Evolutionary conservation across 1,139 yeast genomes (phyloP).

Genomic region (Suhomyces bribrorum): DNA sequence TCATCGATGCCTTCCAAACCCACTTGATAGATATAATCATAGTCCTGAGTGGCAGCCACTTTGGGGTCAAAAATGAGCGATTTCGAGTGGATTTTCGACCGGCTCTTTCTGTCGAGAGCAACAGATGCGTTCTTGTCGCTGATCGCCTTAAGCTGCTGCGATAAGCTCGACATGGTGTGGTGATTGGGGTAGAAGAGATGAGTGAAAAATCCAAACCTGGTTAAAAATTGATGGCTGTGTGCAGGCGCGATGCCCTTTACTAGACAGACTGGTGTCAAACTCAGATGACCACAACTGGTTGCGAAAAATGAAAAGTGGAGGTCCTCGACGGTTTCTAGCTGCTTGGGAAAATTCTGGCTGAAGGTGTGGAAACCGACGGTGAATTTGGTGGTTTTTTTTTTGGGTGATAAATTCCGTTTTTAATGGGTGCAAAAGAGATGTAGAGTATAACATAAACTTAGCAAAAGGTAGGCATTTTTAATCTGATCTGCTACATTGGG

Average conservation of each 20-base stretch:
- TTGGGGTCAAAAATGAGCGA: constrained; percentile 86
- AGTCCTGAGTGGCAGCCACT: constrained; percentile 91
- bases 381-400: too few species aligned
- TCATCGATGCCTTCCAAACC: constrained; percentile 79
- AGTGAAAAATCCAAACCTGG: constrained; percentile 12
- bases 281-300: background rate
- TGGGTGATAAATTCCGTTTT: too few species aligned
- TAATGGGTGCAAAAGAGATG: too few species aligned
- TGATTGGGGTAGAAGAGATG: constrained; percentile 3
- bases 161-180: constrained; percentile 55
- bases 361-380: too few species aligned
- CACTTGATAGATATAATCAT: constrained; percentile 71
- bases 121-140: constrained; percentile 67
- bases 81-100: constrained; percentile 84
- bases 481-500: too few species aligned
- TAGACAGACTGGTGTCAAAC: background rate
- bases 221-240: constrained; percentile 3
- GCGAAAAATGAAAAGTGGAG: background rate
- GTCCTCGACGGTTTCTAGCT: too few species aligned
- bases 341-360: too few species aligned
- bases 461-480: too few species aligned
- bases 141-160: constrained; percentile 77
- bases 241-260: constrained; percentile 4
- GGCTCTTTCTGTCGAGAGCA: constrained; percentile 81
- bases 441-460: too few species aligned